Evolutionary conservation across 768 basidiomycete genomes (phyloP), one percentile per base, ranked within the genome.

Genomic region (Kwoniella europaea): DNA sequence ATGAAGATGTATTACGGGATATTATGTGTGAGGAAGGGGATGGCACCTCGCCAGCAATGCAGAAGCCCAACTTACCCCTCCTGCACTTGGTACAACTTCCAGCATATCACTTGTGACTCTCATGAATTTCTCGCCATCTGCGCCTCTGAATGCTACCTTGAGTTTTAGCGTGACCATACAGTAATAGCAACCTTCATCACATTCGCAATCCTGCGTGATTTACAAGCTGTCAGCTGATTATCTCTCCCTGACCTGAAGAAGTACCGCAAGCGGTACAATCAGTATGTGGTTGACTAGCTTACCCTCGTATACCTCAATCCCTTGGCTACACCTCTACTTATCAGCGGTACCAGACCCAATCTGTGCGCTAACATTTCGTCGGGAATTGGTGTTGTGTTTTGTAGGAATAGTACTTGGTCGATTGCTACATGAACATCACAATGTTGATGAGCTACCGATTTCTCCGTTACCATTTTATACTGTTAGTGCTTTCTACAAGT

Each of bases 351-450:
- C 89, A 97, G 91, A 24, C 97, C 97, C 41, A 99, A 86, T 62
- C 97, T 89, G 84, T 99, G 97, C 0, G 94, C 93, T 71, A 99
- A 91, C 85, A 94, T 97, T 85, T 99, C 97, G 84, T 99, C 97
- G 2, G 95, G 93, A 22, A 99, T 85, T 3, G 97, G 95, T 1
- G 92, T 90, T 4, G 93, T 94, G 83, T 99, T 99, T 66, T 88
- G 88, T 69, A 91, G 88, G 73, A 98, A 91, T 84, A 94, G 92
- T 12, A 98, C 96, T 85, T 96, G 91, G 86, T 99, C 97, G 74
- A 99, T 98, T 44, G 95, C 97, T 98, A 35, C 3, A 35, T 35
- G 4, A 9, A 35, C 5, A 35, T 7, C 35, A 35, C 35, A 35
- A 35, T 4, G 6, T 6, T 35, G 35, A 7, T 35, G 6, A 35